Percentiles rank a stretch among this genome's conserved stretches.
These are phyloP conservation scores for Globisporangium uncinulatum DNA, from an alignment of 352 stramenopile species.

Conservation along the genomic window DNA sequence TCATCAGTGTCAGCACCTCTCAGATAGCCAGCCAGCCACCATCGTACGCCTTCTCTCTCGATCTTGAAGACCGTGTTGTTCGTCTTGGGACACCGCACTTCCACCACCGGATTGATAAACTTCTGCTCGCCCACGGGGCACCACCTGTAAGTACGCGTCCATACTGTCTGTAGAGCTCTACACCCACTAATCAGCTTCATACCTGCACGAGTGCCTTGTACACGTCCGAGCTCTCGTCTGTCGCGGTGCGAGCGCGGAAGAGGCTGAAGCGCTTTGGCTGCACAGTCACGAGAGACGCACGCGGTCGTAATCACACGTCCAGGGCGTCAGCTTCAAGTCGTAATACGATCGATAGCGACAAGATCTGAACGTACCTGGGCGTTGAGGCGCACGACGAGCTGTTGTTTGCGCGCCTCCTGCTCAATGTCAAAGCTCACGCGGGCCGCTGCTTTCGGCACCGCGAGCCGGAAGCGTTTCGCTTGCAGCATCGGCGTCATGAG, in stretches of 20 bases:
- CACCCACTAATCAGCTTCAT: neutral
- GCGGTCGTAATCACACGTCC: neutral
- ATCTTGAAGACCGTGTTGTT: constrained; percentile 74
- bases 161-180: neutral
- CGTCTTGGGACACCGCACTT: constrained; percentile 58
- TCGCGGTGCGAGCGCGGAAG: constrained; percentile 31
- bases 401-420: constrained; percentile 65
- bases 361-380: constrained; percentile 21
- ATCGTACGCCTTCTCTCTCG: constrained; percentile 70
- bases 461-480: constrained; percentile 49
- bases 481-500: constrained; percentile 37
- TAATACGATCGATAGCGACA: no score
- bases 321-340: no score
- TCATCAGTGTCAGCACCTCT: neutral
- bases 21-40: neutral
- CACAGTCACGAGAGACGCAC: neutral
- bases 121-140: constrained; percentile 26
- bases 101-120: constrained; percentile 77
- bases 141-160: neutral
- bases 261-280: constrained; percentile 41
- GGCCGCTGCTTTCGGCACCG: constrained; percentile 34
- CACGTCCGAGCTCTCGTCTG: constrained; percentile 22
- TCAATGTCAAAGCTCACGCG: constrained; percentile 65
- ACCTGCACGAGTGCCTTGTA: constrained; percentile 50
- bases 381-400: constrained; percentile 58